Conservation (phyloP, 192 early-diverging fungal species). For the Umbelopsis vinacea region DNA sequence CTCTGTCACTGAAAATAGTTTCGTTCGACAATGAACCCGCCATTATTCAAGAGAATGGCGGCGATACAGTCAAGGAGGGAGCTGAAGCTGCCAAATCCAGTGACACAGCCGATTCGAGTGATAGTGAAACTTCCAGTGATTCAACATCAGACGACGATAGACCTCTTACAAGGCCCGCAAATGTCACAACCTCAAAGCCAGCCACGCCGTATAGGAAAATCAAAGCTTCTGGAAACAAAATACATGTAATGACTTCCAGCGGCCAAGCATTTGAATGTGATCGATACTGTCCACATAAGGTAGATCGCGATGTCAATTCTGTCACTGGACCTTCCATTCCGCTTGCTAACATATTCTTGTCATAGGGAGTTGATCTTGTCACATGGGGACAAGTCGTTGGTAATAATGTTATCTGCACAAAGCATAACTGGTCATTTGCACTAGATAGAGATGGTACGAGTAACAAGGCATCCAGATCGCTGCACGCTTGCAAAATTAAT, state of each 20-base stretch:
- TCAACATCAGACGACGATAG: constrained; percentile 3
- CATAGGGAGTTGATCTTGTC: constrained; percentile 35
- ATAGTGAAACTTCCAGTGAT: background rate
- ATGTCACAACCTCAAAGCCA: background rate
- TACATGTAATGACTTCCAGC: constrained; percentile 46
- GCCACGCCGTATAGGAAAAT: constrained; percentile 23
- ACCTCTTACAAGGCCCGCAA: background rate
- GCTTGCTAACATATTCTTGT: background rate
- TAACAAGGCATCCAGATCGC: constrained; percentile 5
- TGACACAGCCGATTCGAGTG: background rate
- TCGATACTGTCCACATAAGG: constrained; percentile 60
- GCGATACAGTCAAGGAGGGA: background rate
- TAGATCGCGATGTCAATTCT: background rate
- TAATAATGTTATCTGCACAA: constrained; percentile 51
- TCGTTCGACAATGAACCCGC: background rate
- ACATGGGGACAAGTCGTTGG: constrained; percentile 56
- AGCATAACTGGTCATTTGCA: constrained; percentile 51
- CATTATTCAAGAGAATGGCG: background rate
- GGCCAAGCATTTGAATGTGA: constrained; percentile 57
- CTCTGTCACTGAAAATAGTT: background rate
- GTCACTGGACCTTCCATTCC: background rate
- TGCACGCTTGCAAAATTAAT: constrained; percentile 21
- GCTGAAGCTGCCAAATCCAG: background rate
- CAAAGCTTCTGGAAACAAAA: constrained; percentile 35
- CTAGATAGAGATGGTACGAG: constrained; percentile 22